Base-by-base conservation (phyloP, 495 filamentous ascomycete genomes). In the Tuber umbilicatum region DNA sequence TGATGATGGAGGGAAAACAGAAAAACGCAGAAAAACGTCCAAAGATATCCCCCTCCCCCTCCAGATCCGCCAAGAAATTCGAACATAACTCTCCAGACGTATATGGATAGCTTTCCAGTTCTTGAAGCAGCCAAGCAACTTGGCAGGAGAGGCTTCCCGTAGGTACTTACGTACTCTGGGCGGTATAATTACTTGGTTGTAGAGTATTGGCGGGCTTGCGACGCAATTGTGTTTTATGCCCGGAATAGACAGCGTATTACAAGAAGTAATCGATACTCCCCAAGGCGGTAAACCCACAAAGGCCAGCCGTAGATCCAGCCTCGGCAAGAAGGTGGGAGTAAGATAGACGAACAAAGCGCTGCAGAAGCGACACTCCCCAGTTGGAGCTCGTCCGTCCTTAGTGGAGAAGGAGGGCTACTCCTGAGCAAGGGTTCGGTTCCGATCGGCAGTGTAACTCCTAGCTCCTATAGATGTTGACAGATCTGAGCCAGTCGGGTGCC, bases 61-160 rank as follows among this genome's bases (percentile, higher is more conserved):
- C 27, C 27, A 19, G 0, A 64, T 64, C 35, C 27, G 55, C 55
- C 55, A 64, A 64, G 55, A 27, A 31, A 64, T 64, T 64, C 55
- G 12, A 64, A 64, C 27, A 64, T 64, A 27, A 64, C 9, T 12
- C 55, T 64, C 35, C 55, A 64, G 10, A 64, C 55, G 55, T 64
- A 31, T 17, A 16, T 35, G 27, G 27, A 64, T 17, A 9, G 4
- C 14, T 35, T 64, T 64, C 10, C 55, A 64, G 55, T 17, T 7
- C 55, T 35, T 64, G 55, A 64, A 64, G 55, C 55, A 64, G 55
- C 55, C 55, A 64, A 64, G 55, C 12, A 64, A 64, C 55, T 64
- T 64, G 55, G 55, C 55, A 64, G 55, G 55, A 64, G 55, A 35
- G 27, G 55, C 27, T 35, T 64, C 7, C 27, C 27, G 27, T 64